phyloP scores from a whole-genome alignment of 345 rosid species.

The Eucalyptus brandiana region DNA sequence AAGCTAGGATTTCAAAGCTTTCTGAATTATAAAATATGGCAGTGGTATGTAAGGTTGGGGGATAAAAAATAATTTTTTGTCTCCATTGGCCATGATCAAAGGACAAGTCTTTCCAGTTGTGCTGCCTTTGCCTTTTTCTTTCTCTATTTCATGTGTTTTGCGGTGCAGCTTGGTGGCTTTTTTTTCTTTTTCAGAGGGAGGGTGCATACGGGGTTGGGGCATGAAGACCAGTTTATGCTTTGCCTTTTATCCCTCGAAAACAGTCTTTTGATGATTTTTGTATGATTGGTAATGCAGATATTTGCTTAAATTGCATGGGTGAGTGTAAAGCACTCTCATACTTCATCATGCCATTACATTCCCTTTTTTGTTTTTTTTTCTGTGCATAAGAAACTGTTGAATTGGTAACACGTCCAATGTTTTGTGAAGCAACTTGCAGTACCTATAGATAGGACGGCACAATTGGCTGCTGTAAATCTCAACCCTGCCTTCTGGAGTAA shows the following conservation, averaged over 20 bases:
- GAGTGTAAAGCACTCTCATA: neutral
- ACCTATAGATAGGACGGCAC: neutral
- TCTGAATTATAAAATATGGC: neutral
- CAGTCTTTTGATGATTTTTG: neutral
- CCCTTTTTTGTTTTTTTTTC: neutral
- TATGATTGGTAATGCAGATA: neutral
- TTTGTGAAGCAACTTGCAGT: neutral
- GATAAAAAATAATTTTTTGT: neutral
- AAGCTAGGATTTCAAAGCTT: neutral
- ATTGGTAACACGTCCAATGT: neutral
- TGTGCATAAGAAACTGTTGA: neutral
- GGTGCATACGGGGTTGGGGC: neutral
- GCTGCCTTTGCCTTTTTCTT: neutral
- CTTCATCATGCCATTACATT: neutral
- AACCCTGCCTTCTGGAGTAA: neutral
- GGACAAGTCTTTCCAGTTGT: neutral
- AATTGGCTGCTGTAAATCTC: slow-evolving; percentile 1
- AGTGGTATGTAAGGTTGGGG: neutral
- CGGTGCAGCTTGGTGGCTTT: neutral
- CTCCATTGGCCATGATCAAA: neutral
- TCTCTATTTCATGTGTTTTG: neutral
- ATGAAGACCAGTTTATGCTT: neutral
- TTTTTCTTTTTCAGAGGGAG: neutral
- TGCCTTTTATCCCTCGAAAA: neutral
- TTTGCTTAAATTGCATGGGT: neutral